Evolutionary conservation across 129 eudicot species (phyloP).

Genomic region (Tagetes erecta): DNA sequence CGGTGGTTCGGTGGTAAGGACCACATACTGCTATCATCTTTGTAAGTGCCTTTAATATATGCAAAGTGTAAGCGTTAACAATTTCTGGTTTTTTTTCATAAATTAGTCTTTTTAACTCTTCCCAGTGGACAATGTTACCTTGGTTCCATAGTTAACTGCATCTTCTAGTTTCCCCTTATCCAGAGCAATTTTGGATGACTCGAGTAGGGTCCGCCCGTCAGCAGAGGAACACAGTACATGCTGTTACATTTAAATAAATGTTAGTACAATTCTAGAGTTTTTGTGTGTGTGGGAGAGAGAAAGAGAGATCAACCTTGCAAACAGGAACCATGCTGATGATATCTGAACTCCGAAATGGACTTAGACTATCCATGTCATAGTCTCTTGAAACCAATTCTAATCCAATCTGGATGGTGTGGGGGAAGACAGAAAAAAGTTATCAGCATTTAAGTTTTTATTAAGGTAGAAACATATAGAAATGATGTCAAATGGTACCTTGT

Average conservation of each 20-base stretch:
- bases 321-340: constrained; percentile 90
- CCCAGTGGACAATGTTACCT: constrained; percentile 46
- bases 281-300: constrained; percentile 17
- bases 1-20: constrained; percentile 96
- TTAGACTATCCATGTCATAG: constrained; percentile 76
- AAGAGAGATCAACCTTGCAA: constrained; percentile 65
- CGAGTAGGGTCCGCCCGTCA: constrained; percentile 89
- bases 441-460: constrained; percentile 5
- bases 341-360: constrained; percentile 74
- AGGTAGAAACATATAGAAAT: constrained; percentile 10
- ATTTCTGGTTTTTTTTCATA: neutral
- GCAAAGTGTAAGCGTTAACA: constrained; percentile 21
- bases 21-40: constrained; percentile 98
- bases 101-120: neutral
- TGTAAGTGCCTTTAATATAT: constrained; percentile 75
- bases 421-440: neutral
- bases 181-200: constrained; percentile 89
- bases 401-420: constrained; percentile 61
- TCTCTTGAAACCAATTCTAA: constrained; percentile 91
- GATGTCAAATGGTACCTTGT: constrained; percentile 56
- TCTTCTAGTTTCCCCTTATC: constrained; percentile 99
- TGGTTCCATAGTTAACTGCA: constrained; percentile 90
- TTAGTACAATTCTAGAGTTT: constrained; percentile 12
- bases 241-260: constrained; percentile 40
- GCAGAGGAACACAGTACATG: constrained; percentile 93